Conservation (phyloP, 495 filamentous ascomycete species). For the Terfezia claveryi region DNA sequence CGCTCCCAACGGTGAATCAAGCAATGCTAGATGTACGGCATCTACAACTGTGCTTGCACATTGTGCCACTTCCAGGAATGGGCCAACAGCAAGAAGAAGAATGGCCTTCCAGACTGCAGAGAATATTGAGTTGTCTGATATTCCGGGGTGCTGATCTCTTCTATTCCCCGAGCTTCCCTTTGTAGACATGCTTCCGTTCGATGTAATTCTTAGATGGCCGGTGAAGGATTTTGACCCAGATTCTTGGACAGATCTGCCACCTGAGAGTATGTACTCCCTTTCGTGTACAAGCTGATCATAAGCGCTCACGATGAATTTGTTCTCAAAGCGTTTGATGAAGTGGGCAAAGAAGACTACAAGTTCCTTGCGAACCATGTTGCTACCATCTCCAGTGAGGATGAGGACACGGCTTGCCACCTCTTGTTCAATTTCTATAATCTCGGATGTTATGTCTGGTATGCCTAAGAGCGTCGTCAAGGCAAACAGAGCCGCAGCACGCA, state of each 20-base stretch:
- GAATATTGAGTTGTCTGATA: constrained; percentile 74
- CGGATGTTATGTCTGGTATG: constrained; percentile 77
- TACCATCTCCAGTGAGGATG: constrained; percentile 75
- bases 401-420: constrained; percentile 63
- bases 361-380: constrained; percentile 79
- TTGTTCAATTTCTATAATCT: constrained; percentile 77
- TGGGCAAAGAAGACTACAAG: constrained; percentile 80
- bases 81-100: constrained; percentile 73
- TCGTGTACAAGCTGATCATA: constrained; percentile 82
- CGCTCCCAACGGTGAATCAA: constrained; percentile 51
- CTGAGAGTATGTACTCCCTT: constrained; percentile 31
- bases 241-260: constrained; percentile 1
- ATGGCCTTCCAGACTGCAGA: constrained; percentile 86
- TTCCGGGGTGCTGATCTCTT: constrained; percentile 19
- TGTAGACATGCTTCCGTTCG: constrained; percentile 3
- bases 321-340: constrained; percentile 76
- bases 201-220: constrained; percentile 7
- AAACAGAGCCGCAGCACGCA: constrained; percentile 78
- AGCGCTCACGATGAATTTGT: constrained; percentile 74
- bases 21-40: constrained; percentile 50
- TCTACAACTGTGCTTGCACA: constrained; percentile 65
- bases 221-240: neutral
- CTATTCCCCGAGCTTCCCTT: constrained; percentile 3
- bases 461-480: constrained; percentile 84
- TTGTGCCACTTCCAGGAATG: constrained; percentile 78